Evolutionary conservation across 2,329 filamentous ascomycete species (phyloP).

Genomic region (Xenosphaeropsis pyriputrescens): DNA sequence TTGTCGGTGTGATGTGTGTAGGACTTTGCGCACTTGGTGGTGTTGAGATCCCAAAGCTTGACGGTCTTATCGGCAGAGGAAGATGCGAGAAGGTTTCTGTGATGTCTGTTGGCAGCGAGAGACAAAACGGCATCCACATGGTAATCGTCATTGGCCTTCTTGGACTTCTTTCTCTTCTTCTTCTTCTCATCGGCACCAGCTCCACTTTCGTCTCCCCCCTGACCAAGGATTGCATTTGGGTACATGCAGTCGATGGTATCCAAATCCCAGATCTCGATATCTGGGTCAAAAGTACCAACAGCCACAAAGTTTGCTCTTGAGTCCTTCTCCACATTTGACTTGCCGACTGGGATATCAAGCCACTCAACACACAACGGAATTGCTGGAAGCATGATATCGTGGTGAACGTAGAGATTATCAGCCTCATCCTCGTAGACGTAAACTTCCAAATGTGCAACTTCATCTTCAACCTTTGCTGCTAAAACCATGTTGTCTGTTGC

Average conservation of each 20-base stretch:
- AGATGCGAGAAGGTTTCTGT: slow-evolving; percentile 87
- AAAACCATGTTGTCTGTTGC: slow-evolving; percentile 86
- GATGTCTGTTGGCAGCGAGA: slow-evolving; percentile 80
- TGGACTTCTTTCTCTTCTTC: slow-evolving; percentile 83
- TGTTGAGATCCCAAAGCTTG: slow-evolving; percentile 95
- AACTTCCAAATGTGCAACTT: slow-evolving; percentile 89
- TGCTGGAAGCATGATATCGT: slow-evolving; percentile 97
- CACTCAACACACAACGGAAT: slow-evolving; percentile 94
- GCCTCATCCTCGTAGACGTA: slow-evolving; percentile 94
- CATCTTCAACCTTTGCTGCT: slow-evolving; percentile 89
- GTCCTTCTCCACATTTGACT: slow-evolving; percentile 44
- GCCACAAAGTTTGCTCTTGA: slow-evolving; percentile 81
- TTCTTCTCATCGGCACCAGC: slow-evolving; percentile 37
- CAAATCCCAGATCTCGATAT: slow-evolving; percentile 97
- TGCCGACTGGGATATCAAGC: slow-evolving; percentile 82
- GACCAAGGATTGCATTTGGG: slow-evolving; percentile 86
- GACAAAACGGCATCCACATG: slow-evolving; percentile 91
- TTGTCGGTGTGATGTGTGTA: slow-evolving; percentile 96
- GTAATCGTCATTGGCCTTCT: slow-evolving; percentile 79
- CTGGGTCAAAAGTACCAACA: slow-evolving; percentile 91
- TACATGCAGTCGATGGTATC: slow-evolving; percentile 97
- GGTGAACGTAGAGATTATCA: slow-evolving; percentile 97
- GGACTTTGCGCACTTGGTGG: slow-evolving; percentile 82
- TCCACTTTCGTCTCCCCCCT: slow-evolving; percentile 38
- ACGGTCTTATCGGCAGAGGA: slow-evolving; percentile 93